Evolutionary conservation across 495 filamentous ascomycete genomes (phyloP).

Genomic region (Talaromyces ruber): DNA sequence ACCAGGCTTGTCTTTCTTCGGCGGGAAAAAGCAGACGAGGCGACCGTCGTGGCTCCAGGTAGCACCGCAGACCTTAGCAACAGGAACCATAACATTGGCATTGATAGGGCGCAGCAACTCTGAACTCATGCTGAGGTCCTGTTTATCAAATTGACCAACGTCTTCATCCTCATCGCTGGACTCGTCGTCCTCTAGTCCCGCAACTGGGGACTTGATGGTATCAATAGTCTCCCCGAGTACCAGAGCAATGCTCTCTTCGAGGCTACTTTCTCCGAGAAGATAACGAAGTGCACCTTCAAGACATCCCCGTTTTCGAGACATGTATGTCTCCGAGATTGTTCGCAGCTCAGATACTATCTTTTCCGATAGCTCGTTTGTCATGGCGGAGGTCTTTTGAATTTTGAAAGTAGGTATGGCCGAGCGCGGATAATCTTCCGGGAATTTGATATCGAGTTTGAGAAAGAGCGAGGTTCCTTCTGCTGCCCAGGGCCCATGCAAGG

Average conservation of each 20-base stretch:
- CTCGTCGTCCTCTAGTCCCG: constrained; percentile 55
- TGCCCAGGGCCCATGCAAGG: constrained; percentile 84
- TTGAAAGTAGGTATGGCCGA: constrained; percentile 54
- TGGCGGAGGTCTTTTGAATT: constrained; percentile 70
- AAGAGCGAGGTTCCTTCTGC: constrained; percentile 59
- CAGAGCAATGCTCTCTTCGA: constrained; percentile 65
- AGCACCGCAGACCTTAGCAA: constrained; percentile 66
- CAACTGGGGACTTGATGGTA: constrained; percentile 39
- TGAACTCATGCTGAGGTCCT: constrained; percentile 44
- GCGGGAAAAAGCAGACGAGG: constrained; percentile 80
- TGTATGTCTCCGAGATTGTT: constrained; percentile 59
- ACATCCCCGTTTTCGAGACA: constrained; percentile 62
- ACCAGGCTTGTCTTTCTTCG: constrained; percentile 64
- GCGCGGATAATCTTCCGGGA: constrained; percentile 71
- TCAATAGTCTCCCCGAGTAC: constrained; percentile 44
- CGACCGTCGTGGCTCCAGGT: constrained; percentile 70
- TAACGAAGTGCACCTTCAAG: constrained; percentile 77
- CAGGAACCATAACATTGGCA: constrained; percentile 67
- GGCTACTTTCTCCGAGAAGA: constrained; percentile 71
- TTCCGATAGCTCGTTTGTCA: constrained; percentile 58
- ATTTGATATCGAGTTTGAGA: constrained; percentile 70
- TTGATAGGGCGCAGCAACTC: constrained; percentile 48
- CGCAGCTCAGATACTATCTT: constrained; percentile 60
- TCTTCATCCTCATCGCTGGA: constrained; percentile 85
- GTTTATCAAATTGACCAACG: constrained; percentile 45